These are phyloP conservation scores for Suillus subluteus DNA, from an alignment of 768 basidiomycete species.

Conservation along the genomic window DNA sequence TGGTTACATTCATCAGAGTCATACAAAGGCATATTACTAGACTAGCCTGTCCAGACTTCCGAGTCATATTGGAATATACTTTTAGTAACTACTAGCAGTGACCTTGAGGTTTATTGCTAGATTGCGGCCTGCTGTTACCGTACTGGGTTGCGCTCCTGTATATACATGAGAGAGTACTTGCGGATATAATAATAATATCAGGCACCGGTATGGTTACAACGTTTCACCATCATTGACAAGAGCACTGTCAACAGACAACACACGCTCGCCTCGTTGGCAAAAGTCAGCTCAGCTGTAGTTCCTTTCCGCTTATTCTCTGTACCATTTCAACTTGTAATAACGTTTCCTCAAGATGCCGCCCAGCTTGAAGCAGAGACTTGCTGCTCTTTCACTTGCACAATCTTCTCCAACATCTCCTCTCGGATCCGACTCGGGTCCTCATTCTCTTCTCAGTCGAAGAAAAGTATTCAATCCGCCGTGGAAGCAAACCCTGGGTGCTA, in stretches of 20 bases:
- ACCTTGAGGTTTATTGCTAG: background rate
- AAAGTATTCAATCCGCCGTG: conserved; percentile 57
- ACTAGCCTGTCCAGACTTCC: background rate
- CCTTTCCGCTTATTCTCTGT: background rate
- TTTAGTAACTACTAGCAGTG: background rate
- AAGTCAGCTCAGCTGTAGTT: background rate
- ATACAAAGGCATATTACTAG: background rate
- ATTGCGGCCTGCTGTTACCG: background rate
- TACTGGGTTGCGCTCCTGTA: background rate
- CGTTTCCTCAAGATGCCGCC: conserved; percentile 30
- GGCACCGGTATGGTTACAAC: conserved; percentile 6
- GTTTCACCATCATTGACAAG: conserved; percentile 4
- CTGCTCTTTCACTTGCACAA: conserved; percentile 58
- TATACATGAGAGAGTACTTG: background rate
- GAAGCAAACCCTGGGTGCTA: conserved; percentile 42
- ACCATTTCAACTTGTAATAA: background rate
- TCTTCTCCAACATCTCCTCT: conserved; percentile 50
- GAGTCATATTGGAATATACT: background rate
- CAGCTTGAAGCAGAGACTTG: conserved; percentile 68
- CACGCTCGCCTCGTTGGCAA: background rate
- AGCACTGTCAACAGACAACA: background rate
- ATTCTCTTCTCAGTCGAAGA: conserved; percentile 35
- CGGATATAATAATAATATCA: background rate
- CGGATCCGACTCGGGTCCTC: conserved; percentile 20
- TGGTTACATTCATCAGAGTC: background rate